Evolutionary conservation across 2,329 filamentous ascomycete species (phyloP).

Genomic region (Colletotrichum melonis): DNA sequence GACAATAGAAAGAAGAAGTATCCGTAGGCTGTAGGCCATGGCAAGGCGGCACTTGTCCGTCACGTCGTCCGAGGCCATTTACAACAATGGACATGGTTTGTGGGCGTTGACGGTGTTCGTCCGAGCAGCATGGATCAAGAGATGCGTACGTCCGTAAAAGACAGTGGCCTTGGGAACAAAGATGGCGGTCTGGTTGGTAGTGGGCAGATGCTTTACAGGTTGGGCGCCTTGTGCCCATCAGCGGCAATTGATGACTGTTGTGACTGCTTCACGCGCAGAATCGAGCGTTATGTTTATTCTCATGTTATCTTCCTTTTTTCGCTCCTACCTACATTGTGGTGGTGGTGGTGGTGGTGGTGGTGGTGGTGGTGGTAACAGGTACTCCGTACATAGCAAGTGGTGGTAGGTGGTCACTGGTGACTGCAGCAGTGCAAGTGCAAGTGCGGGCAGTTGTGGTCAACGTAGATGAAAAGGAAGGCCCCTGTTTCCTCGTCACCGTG

Average conservation of each 20-base stretch:
- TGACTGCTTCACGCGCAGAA: neutral
- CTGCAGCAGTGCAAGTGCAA: neutral
- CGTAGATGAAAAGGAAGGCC: neutral
- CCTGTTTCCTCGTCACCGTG: slow-evolving; percentile 21
- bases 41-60: neutral
- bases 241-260: neutral
- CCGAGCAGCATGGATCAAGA: neutral
- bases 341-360: neutral
- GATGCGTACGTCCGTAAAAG: slow-evolving; percentile 19
- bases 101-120: neutral
- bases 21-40: neutral
- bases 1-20: neutral
- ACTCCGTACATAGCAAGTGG: neutral
- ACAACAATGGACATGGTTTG: neutral
- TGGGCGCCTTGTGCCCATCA: neutral
- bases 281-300: neutral
- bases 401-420: neutral
- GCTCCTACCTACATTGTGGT: neutral
- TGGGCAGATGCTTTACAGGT: neutral
- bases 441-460: neutral
- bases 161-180: neutral
- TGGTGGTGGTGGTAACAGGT: neutral
- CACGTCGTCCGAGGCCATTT: neutral
- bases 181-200: neutral
- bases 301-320: neutral